Evolutionary conservation across 495 filamentous ascomycete genomes (phyloP).

Genomic region (Aspergillus affinis): DNA sequence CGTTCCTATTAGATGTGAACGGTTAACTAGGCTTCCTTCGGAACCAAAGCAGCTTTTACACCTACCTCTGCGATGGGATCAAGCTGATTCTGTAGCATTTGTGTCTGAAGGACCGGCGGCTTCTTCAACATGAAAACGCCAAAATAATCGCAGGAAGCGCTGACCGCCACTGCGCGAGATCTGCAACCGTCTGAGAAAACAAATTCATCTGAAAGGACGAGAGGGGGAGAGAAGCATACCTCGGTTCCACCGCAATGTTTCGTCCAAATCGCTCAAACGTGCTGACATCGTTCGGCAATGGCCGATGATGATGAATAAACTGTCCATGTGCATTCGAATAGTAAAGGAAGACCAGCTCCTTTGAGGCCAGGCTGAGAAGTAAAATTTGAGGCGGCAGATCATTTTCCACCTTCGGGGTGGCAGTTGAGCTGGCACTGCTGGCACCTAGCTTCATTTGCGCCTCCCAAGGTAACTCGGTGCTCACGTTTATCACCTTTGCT

Average conservation of each 20-base stretch:
- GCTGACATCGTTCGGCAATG: slow-evolving; percentile 54
- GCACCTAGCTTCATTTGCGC: slow-evolving; percentile 26
- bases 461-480: slow-evolving; percentile 34
- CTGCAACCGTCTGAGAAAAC: slow-evolving; percentile 30
- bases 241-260: slow-evolving; percentile 81
- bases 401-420: slow-evolving; percentile 11
- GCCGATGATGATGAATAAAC: slow-evolving; percentile 60
- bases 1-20: slow-evolving; percentile 40
- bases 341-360: slow-evolving; percentile 71
- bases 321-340: slow-evolving; percentile 47
- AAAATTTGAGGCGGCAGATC: slow-evolving; percentile 73
- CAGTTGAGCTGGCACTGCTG: slow-evolving; percentile 9
- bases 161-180: slow-evolving; percentile 65
- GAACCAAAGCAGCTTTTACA: not conserved
- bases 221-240: slow-evolving; percentile 35
- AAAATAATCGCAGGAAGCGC: slow-evolving; percentile 57
- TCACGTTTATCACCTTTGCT: slow-evolving; percentile 44
- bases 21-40: not conserved
- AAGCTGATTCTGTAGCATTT: slow-evolving; percentile 33
- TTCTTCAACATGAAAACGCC: slow-evolving; percentile 52
- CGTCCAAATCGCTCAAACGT: slow-evolving; percentile 64
- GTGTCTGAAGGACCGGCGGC: slow-evolving; percentile 30
- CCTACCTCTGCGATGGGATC: slow-evolving; percentile 40
- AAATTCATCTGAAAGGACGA: not conserved
- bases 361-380: slow-evolving; percentile 66